Percentiles rank a stretch among this genome's conserved stretches.
Evolutionary conservation across 2,329 filamentous ascomycete genomes (phyloP).

Genomic region (Cephalotrichum gorgonifer): DNA sequence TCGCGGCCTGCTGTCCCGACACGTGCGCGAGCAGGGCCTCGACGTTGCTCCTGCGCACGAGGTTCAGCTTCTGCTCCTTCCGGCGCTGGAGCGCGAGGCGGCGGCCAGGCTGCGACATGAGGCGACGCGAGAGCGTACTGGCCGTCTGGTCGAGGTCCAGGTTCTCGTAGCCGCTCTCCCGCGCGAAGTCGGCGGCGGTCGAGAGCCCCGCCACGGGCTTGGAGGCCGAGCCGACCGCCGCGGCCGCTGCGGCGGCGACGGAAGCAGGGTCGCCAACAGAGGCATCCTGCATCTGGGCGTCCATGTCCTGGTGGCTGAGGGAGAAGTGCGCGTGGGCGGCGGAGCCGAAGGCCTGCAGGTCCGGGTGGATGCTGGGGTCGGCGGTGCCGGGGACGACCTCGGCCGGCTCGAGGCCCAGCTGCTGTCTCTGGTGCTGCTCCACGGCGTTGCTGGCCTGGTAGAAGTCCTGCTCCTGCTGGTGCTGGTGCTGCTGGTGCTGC

Average conservation of each 20-base stretch:
- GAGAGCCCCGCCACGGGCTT: constrained; percentile 7
- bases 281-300: constrained; percentile 12
- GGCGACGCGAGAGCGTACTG: constrained; percentile 42
- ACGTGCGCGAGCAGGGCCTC: constrained; percentile 49
- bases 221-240: constrained; percentile 5
- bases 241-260: constrained; percentile 4
- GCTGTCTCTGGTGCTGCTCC: constrained; percentile 12
- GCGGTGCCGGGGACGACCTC: constrained; percentile 13
- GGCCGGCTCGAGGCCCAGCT: constrained; percentile 18
- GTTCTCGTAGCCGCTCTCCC: constrained; percentile 32
- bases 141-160: constrained; percentile 31
- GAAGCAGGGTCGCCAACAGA: neutral
- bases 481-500: constrained; percentile 7
- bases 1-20: constrained; percentile 34
- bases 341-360: constrained; percentile 14
- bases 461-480: constrained; percentile 7
- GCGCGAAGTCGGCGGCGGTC: constrained; percentile 37
- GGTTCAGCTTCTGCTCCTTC: constrained; percentile 42
- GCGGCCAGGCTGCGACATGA: constrained; percentile 37
- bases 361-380: constrained; percentile 14
- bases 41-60: constrained; percentile 47
- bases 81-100: constrained; percentile 42
- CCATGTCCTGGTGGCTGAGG: constrained; percentile 10
- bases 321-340: constrained; percentile 3
- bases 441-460: constrained; percentile 7